These are phyloP conservation scores for Cladochytrium replicatum DNA, from an alignment of 192 early-diverging fungal species.

Conservation along the genomic window DNA sequence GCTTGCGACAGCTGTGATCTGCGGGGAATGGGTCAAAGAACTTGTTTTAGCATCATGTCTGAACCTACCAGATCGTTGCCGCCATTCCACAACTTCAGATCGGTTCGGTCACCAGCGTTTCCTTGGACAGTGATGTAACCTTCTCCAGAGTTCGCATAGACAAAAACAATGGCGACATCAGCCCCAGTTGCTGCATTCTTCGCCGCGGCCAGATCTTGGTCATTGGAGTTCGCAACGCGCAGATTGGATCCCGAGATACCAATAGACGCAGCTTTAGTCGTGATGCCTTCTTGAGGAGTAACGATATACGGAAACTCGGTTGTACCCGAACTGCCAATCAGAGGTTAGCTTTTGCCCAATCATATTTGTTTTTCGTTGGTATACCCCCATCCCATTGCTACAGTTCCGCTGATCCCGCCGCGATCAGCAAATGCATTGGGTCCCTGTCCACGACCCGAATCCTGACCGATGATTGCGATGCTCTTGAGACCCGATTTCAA, in stretches of 20 bases:
- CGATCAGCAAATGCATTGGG: slow-evolving; percentile 3
- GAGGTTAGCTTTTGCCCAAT: no score
- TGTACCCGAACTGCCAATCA: slow-evolving; percentile 13
- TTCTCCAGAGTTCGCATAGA: slow-evolving; percentile 3
- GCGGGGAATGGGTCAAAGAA: not conserved
- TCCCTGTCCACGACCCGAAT: slow-evolving; percentile 4
- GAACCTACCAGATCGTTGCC: slow-evolving; percentile 21
- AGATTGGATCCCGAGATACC: not conserved
- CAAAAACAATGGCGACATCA: slow-evolving; percentile 2
- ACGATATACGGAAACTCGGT: slow-evolving; percentile 8
- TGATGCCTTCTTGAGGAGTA: slow-evolving; percentile 4
- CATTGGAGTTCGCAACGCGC: not conserved
- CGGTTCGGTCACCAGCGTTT: slow-evolving; percentile 13
- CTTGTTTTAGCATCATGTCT: not conserved
- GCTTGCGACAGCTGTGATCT: slow-evolving; percentile 29
- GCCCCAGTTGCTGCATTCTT: not conserved
- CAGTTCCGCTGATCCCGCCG: not conserved
- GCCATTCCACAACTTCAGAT: slow-evolving; percentile 23
- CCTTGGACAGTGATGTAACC: slow-evolving; percentile 7
- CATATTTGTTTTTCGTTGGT: no score
- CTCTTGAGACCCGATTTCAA: slow-evolving; percentile 7
- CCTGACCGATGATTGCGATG: slow-evolving; percentile 18
- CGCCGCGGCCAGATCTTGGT: not conserved
- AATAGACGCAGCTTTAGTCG: not conserved
- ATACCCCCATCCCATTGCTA: slow-evolving; percentile 3